These are phyloP conservation scores for Andrographis paniculata DNA, from an alignment of 305 asterid genomes.

Conservation along the genomic window DNA sequence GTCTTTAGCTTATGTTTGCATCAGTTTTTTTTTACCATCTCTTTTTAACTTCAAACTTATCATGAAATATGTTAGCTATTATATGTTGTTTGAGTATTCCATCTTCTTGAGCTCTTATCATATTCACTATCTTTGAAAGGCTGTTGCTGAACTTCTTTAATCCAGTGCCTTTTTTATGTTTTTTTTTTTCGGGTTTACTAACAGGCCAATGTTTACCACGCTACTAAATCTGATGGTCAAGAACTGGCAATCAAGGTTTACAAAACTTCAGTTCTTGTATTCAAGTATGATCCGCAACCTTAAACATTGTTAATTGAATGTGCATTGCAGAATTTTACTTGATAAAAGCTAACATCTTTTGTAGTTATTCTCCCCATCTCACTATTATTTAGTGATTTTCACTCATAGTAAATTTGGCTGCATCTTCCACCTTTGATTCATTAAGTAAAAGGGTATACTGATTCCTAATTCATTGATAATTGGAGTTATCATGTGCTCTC, in stretches of 20 bases:
- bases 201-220: slow-evolving; percentile 86
- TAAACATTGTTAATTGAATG: no score
- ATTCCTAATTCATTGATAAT: no score
- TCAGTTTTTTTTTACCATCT: neutral
- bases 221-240: slow-evolving; percentile 75
- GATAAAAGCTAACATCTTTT: no score
- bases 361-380: no score
- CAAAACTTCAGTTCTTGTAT: slow-evolving; percentile 89
- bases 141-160: slow-evolving; percentile 9
- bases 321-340: no score
- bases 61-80: slow-evolving; percentile 1
- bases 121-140: neutral
- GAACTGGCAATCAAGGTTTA: slow-evolving; percentile 91
- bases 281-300: slow-evolving; percentile 50
- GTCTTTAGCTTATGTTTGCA: slow-evolving; percentile 11
- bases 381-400: no score
- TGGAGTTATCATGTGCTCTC: no score
- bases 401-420: no score
- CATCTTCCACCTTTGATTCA: no score
- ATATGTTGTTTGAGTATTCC: slow-evolving; percentile 1
- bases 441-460: no score
- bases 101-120: slow-evolving; percentile 11
- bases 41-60: slow-evolving; percentile 7
- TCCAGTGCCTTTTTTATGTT: slow-evolving; percentile 3
- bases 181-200: slow-evolving; percentile 45